A percentile compares a stretch with the other conserved stretches of the same genome.
Evolutionary conservation across 495 filamentous ascomycete species (phyloP).

Genomic region (Neurospora sp.): DNA sequence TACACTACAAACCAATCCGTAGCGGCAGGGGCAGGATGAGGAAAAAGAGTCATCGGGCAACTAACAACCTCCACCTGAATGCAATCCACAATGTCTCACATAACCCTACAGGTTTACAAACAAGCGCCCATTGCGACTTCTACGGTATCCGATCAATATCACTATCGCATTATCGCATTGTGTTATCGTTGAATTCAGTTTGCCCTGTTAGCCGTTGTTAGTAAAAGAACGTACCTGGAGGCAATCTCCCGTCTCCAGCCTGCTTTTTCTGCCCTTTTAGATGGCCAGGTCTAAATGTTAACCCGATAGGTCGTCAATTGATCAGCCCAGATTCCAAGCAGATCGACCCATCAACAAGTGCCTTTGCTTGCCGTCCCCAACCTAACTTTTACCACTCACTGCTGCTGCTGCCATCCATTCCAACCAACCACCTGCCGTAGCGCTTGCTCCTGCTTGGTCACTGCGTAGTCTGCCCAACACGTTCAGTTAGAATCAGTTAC

Average conservation of each 20-base stretch:
- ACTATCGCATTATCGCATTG: not conserved
- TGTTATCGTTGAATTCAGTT: not conserved
- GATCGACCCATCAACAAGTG: conserved; percentile 19
- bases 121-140: not conserved
- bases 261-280: not conserved
- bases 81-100: not conserved
- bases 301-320: conserved; percentile 3
- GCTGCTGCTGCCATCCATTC: not conserved
- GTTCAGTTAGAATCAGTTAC: not conserved
- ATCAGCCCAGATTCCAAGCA: conserved; percentile 25
- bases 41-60: not conserved
- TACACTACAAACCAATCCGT: not conserved
- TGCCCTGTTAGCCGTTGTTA: not conserved
- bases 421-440: not conserved
- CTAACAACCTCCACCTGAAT: not conserved
- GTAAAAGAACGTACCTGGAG: not conserved
- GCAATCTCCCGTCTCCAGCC: not conserved
- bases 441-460: not conserved
- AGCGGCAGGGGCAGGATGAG: not conserved
- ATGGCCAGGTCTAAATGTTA: conserved; percentile 4
- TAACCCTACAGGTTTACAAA: not conserved
- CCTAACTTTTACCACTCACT: not conserved
- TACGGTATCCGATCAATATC: not conserved
- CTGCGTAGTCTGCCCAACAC: not conserved
- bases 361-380: not conserved